A percentile compares a stretch with the other conserved stretches of the same genome.
phyloP scores from a whole-genome alignment of 2,329 filamentous ascomycete genomes.

The Lizonia empirigonia region DNA sequence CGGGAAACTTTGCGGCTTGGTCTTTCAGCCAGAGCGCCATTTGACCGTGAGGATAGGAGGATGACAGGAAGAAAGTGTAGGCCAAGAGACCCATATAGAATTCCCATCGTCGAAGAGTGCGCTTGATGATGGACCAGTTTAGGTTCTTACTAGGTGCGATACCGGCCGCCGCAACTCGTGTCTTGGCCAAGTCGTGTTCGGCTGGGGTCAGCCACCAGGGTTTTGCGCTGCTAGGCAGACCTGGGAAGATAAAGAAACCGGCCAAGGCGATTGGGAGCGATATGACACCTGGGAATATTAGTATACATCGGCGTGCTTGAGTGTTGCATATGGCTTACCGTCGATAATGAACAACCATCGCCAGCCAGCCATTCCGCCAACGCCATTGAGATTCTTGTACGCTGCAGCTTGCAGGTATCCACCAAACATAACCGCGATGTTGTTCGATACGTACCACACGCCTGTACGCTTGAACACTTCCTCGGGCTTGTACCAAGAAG shows the following conservation, averaged over 20 bases:
- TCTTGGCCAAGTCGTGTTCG: constrained; percentile 40
- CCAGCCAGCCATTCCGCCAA: constrained; percentile 58
- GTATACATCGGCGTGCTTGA: background rate
- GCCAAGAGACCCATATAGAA: constrained; percentile 57
- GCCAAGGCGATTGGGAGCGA: constrained; percentile 61
- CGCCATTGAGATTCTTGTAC: constrained; percentile 57
- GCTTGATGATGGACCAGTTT: constrained; percentile 52
- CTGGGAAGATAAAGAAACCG: constrained; percentile 61
- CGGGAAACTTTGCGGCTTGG: constrained; percentile 43
- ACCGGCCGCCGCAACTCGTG: constrained; percentile 37
- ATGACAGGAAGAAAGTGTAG: constrained; percentile 51
- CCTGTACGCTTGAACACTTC: constrained; percentile 61
- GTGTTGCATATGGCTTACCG: background rate
- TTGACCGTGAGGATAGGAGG: constrained; percentile 54
- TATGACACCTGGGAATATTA: constrained; percentile 52
- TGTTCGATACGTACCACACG: constrained; percentile 60
- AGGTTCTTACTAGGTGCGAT: constrained; percentile 51
- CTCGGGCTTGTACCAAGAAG: constrained; percentile 51
- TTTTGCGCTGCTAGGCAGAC: constrained; percentile 56
- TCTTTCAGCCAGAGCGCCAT: constrained; percentile 62
- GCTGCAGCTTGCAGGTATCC: constrained; percentile 62
- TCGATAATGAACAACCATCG: constrained; percentile 62
- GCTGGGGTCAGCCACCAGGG: constrained; percentile 56
- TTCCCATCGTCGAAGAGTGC: constrained; percentile 57
- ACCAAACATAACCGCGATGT: constrained; percentile 62